Base-by-base conservation (phyloP, 2,329 filamentous ascomycete species). In the Paecilomyces variotii region DNA sequence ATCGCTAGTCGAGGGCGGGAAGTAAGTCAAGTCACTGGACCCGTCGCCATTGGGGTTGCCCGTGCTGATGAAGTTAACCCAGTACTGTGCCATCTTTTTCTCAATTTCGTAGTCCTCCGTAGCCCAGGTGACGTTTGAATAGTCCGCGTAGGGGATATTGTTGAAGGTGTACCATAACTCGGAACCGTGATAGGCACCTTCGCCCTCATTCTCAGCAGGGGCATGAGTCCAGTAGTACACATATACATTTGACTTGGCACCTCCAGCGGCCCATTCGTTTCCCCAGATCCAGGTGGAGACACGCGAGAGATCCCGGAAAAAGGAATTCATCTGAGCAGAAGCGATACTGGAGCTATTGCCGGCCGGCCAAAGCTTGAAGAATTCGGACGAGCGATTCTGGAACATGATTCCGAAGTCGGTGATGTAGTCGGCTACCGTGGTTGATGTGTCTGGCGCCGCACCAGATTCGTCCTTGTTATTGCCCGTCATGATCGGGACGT, bases 161-260 rank as follows among this genome's bases (percentile, higher is more conserved):
- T 70, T 68, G 45, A 74, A 66, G 9, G 65, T 65, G 27, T 72
- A 72, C 60, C 65, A 69, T 27, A 74, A 62, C 61, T 70, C 68
- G 7, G 63, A 62, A 28, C 67, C 68, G 54, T 72, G 69, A 57
- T 68, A 71, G 9, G 68, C 67, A 14, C 68, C 69, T 2, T 50
- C 32, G 4, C 12, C 45, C 25, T 60, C 56, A 55, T 67, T 62
- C 19, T 63, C 61, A 0, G 69, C 65, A 2, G 71, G 70, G 2
- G 68, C 60, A 49, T 67, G 68, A 3, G 64, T 66, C 63, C 65
- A 73, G 58, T 62, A 69, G 57, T 73, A 73, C 0, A 63, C 66
- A 57, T 66, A 72, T 35, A 71, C 62, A n/a, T 63, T 60, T 28
- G 57, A 64, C 26, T 59, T 64, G 6, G 62, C 65, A 26, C 66